Conservation (phyloP, 768 basidiomycete genomes). For the Astraeus odoratus region DNA sequence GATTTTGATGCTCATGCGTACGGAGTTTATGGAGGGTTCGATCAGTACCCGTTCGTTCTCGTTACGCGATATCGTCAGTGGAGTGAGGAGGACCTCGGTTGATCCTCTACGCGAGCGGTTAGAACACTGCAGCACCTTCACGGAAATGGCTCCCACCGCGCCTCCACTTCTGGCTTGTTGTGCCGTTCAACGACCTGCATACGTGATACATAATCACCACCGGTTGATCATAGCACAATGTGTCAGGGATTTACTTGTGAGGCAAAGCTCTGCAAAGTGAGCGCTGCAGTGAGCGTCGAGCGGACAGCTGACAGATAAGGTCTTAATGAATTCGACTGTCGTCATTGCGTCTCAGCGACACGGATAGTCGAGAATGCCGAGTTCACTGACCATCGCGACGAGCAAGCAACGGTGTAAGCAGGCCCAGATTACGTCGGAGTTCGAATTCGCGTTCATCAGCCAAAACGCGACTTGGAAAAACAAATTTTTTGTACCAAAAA, state of each 20-base stretch:
- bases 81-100: conserved; percentile 90
- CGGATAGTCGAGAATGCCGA: not conserved
- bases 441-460: conserved; percentile 19
- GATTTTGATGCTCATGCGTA: conserved; percentile 95
- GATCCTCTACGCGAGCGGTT: conserved; percentile 53
- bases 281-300: conserved; percentile 93
- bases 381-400: conserved; percentile 43
- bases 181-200: conserved; percentile 89
- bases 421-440: conserved; percentile 35
- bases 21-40: conserved; percentile 95
- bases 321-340: conserved; percentile 87
- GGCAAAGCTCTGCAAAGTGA: conserved; percentile 96
- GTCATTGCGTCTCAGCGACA: conserved; percentile 6
- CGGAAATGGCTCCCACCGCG: conserved; percentile 43
- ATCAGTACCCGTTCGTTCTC: conserved; percentile 96
- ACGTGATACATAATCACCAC: conserved; percentile 13
- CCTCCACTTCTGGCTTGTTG: conserved; percentile 95
- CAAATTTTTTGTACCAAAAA: conserved; percentile 1
- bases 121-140: not conserved
- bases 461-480: conserved; percentile 1
- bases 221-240: conserved; percentile 5
- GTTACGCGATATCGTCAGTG: conserved; percentile 91
- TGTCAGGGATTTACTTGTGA: conserved; percentile 83
- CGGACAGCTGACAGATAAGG: conserved; percentile 96
- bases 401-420: conserved; percentile 4